Base-by-base conservation (phyloP, 2,329 filamentous ascomycete species). In the Sclerotiophoma versabilis region DNA sequence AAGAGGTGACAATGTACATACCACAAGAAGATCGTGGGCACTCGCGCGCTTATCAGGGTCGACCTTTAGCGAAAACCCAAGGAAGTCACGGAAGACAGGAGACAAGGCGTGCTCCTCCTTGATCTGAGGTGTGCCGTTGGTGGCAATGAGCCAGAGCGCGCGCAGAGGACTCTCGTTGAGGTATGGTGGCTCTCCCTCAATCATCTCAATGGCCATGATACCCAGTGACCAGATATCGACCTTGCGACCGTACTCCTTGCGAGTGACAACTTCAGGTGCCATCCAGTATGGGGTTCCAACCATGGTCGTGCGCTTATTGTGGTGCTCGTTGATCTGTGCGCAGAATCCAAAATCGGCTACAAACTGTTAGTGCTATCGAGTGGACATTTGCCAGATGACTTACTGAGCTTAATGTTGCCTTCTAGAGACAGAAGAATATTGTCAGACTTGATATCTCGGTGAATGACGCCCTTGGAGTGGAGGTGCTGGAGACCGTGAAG, bases 141-240 rank as follows among this genome's bases (percentile, higher is more conserved):
- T 98, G 48, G 95, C 95, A 74, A 99, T 99, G 66, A 99, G 79
- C 83, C 95, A 99, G 30, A 99, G 83, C 1, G 95, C 95, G 57
- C 93, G 87, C 20, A 99, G 83, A 5, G 95, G 95, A 30, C 92
- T 96, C 75, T 99, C 95, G 32, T 93, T 98, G 54, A 99, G 82
- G 73, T 98, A 99, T 20, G 95, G 95, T 11, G 95, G 95, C 75
- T 98, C 95, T 73, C 93, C 95, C 78, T 98, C 95, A 62, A 99
- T 96, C 95, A 99, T 99, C 77, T 99, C 95, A 69, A 99, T 98
- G 7, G 95, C 92, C 95, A 99, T 98, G 78, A 99, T 99, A 54
- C 95, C 95, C 37, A 99, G 81, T 54, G 91, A 96, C 95, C 95
- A 99, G 65, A 99, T 97, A 72, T 99, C 95, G 49, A 99, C 93